Percentiles rank a stretch among this genome's conserved stretches.
These are phyloP conservation scores for Thielaviopsis populi DNA, from an alignment of 2,329 filamentous ascomycete genomes.

Conservation along the genomic window DNA sequence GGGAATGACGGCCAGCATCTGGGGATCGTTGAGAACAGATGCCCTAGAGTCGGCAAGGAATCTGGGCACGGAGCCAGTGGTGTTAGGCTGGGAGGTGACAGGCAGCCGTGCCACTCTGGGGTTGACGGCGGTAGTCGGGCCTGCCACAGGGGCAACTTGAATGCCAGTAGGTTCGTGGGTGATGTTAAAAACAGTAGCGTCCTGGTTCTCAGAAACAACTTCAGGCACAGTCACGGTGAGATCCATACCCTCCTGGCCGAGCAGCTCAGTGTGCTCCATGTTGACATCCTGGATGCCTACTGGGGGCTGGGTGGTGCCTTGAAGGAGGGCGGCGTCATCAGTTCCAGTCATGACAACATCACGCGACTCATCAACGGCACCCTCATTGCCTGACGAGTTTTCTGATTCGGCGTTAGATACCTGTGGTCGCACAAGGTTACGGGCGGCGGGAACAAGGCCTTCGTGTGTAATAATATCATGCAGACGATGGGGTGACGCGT, in stretches of 20 bases:
- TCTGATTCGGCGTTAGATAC: slow-evolving; percentile 53
- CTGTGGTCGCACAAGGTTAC: slow-evolving; percentile 33
- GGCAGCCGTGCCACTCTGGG: slow-evolving; percentile 12
- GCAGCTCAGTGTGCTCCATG: slow-evolving; percentile 57
- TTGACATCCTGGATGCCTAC: slow-evolving; percentile 73
- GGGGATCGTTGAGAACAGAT: slow-evolving; percentile 50
- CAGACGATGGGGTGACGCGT: not conserved
- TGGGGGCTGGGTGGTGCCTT: slow-evolving; percentile 46
- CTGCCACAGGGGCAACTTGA: slow-evolving; percentile 58
- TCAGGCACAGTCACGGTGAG: slow-evolving; percentile 61
- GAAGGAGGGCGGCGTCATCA: slow-evolving; percentile 33
- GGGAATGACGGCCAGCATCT: slow-evolving; percentile 79
- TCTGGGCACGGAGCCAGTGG: slow-evolving; percentile 57
- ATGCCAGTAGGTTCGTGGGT: slow-evolving; percentile 75
- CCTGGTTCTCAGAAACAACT: slow-evolving; percentile 69
- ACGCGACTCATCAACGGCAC: slow-evolving; percentile 60
- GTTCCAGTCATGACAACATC: slow-evolving; percentile 68
- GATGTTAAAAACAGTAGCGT: slow-evolving; percentile 85
- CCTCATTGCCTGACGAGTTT: slow-evolving; percentile 71
- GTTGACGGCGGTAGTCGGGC: slow-evolving; percentile 49
- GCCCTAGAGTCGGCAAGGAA: slow-evolving; percentile 55
- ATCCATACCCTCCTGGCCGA: slow-evolving; percentile 34
- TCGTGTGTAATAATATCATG: not conserved
- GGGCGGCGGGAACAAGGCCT: slow-evolving; percentile 29
- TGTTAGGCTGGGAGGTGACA: slow-evolving; percentile 12